Evolutionary conservation across 108 stramenopile species (phyloP).

Genomic region (Conticribra weissflogii): DNA sequence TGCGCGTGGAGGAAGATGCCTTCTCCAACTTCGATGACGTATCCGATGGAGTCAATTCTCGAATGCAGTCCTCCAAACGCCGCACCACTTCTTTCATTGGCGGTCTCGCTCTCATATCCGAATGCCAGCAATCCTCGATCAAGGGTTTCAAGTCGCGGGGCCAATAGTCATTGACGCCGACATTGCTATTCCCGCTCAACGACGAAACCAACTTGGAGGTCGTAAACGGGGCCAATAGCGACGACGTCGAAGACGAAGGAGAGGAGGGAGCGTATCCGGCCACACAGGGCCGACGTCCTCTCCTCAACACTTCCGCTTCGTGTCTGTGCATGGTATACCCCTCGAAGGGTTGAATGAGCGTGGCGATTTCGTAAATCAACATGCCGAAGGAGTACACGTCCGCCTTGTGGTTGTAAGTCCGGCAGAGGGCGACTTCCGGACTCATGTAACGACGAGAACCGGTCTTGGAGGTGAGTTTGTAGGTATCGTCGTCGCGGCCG

Average conservation of each 20-base stretch:
- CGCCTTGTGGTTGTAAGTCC: conserved; percentile 69
- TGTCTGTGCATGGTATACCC: conserved; percentile 17
- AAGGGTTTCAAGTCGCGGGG: conserved; percentile 23
- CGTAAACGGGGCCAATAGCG: too few relatives aligned
- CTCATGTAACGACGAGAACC: conserved; percentile 57
- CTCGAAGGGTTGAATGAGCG: conserved; percentile 56
- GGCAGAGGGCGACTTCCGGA: conserved; percentile 61
- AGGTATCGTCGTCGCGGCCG: conserved; percentile 20
- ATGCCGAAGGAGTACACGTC: conserved; percentile 83
- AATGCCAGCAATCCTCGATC: conserved; percentile 36
- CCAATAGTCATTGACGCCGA: conserved; percentile 15
- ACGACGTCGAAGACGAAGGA: not conserved
- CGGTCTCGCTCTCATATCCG: conserved; percentile 29
- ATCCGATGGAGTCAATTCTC: conserved; percentile 13
- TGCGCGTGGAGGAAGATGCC: too few relatives aligned
- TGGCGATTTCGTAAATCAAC: conserved; percentile 69
- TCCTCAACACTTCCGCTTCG: conserved; percentile 43
- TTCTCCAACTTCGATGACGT: too few relatives aligned
- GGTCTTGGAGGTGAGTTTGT: conserved; percentile 50
- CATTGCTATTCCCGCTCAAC: not conserved
- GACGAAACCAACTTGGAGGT: not conserved
- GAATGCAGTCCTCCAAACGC: conserved; percentile 24
- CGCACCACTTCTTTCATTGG: conserved; percentile 21
- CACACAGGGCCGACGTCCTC: conserved; percentile 28
- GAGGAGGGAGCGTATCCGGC: conserved; percentile 9